Conservation (phyloP, 1,139 yeast species). For the Protomyces macrosporus region DNA sequence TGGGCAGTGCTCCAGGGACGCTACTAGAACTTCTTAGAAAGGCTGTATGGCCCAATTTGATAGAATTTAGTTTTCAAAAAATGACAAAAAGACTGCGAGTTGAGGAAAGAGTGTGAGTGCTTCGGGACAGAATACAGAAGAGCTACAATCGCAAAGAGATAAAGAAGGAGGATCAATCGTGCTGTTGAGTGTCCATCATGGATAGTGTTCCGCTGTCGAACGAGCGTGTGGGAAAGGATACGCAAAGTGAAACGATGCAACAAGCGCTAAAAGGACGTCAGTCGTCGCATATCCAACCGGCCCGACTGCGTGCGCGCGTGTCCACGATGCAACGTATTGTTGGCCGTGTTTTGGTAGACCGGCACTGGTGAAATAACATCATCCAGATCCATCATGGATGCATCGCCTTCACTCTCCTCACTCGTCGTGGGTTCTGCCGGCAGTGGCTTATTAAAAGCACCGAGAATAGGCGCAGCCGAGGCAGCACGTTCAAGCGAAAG, state of each 20-base stretch:
- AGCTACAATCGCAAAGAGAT: too few species aligned
- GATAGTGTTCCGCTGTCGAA: too few species aligned
- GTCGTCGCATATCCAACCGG: slow-evolving; percentile 10
- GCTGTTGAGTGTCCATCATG: too few species aligned
- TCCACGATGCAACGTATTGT: not conserved
- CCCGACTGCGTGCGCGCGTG: slow-evolving; percentile 15
- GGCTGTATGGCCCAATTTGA: too few species aligned
- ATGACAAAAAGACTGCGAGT: too few species aligned
- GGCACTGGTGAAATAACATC: slow-evolving; percentile 3
- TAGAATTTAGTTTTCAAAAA: too few species aligned
- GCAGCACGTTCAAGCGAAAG: not conserved
- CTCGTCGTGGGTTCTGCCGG: not conserved
- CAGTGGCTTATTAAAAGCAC: not conserved
- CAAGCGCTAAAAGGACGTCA: slow-evolving; percentile 7
- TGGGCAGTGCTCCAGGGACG: not conserved
- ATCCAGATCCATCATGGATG: slow-evolving; percentile 22
- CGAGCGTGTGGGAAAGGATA: too few species aligned
- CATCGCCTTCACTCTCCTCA: slow-evolving; percentile 10
- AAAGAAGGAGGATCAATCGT: too few species aligned
- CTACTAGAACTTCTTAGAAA: not conserved
- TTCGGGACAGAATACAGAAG: too few species aligned
- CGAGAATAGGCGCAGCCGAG: not conserved
- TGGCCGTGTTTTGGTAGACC: slow-evolving; percentile 1
- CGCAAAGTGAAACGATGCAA: not conserved
- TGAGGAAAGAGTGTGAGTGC: too few species aligned